phyloP scores from a whole-genome alignment of 2,329 filamentous ascomycete species.

The Xylaria sp. region DNA sequence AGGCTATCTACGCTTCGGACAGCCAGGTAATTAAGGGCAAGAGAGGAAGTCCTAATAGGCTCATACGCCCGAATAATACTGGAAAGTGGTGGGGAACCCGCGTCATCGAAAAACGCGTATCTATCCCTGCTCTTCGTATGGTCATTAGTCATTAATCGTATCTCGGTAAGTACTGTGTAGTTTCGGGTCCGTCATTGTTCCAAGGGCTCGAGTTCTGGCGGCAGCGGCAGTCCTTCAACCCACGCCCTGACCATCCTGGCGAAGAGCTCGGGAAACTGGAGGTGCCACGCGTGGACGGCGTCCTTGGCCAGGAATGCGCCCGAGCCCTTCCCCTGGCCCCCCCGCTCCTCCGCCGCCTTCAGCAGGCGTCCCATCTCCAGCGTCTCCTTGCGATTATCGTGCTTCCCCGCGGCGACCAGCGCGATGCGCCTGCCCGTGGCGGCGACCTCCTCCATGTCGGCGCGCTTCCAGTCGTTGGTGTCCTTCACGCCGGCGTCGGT shows the following conservation, averaged over 20 bases:
- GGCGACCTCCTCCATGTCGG: slow-evolving; percentile 33
- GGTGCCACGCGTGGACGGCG: slow-evolving; percentile 45
- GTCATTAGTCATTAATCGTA: background rate
- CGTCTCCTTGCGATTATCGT: slow-evolving; percentile 39
- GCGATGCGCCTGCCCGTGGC: slow-evolving; percentile 33
- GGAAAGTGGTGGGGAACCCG: background rate
- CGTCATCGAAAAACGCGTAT: background rate
- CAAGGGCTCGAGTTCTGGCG: slow-evolving; percentile 27
- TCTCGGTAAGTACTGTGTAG: background rate
- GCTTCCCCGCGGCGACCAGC: slow-evolving; percentile 31
- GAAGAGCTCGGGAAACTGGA: slow-evolving; percentile 45
- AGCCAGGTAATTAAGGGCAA: too few species aligned
- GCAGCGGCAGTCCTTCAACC: slow-evolving; percentile 35
- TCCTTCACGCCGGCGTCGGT: slow-evolving; percentile 15
- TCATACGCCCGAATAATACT: too few species aligned
- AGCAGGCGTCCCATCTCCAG: slow-evolving; percentile 35
- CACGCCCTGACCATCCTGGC: slow-evolving; percentile 42
- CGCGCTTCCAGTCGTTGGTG: slow-evolving; percentile 30
- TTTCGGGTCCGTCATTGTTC: background rate
- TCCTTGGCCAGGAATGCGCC: slow-evolving; percentile 38
- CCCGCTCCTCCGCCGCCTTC: slow-evolving; percentile 22
- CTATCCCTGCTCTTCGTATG: background rate
- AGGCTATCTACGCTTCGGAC: too few species aligned
- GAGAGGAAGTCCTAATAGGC: too few species aligned
- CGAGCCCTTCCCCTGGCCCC: slow-evolving; percentile 31